Percentiles rank a stretch among this genome's conserved stretches.
Conservation (phyloP, 805 yeast genomes). For the Cyberlindnera mississippiensis region DNA sequence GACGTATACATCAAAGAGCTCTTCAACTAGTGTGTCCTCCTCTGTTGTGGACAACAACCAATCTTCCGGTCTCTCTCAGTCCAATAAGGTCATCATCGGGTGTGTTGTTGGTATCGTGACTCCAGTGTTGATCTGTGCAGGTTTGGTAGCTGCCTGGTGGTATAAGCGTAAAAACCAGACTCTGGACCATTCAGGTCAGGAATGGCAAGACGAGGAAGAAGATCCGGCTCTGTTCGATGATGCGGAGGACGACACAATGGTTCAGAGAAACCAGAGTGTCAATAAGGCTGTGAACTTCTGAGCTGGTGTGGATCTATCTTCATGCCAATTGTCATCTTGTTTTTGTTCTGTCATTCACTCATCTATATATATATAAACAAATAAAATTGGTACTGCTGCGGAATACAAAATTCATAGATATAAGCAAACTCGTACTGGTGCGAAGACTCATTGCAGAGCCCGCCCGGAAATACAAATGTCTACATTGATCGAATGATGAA, state of each 20-base stretch:
- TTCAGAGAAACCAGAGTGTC: conserved; percentile 13
- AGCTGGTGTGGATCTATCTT: background rate
- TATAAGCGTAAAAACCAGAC: conserved; percentile 15
- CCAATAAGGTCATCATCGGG: conserved; percentile 57
- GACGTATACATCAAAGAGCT: conserved; percentile 10
- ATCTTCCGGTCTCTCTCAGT: conserved; percentile 41
- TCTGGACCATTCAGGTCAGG: conserved; percentile 26
- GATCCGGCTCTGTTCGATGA: conserved; percentile 8
- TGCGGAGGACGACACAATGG: conserved; percentile 11
- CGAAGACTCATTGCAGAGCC: too few relatives aligned
- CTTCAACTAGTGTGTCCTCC: conserved; percentile 18
- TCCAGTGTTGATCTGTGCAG: conserved; percentile 39
- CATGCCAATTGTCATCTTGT: too few relatives aligned
- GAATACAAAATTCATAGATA: too few relatives aligned
- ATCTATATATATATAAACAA: background rate
- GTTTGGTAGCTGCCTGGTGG: conserved; percentile 16
- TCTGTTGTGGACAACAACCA: conserved; percentile 16
- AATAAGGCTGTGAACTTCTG: conserved; percentile 26
- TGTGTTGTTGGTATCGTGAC: conserved; percentile 71
- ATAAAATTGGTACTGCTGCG: too few relatives aligned
- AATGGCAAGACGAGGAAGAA: conserved; percentile 24
- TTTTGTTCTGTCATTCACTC: too few relatives aligned
- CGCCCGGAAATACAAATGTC: too few relatives aligned
- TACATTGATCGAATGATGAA: too few relatives aligned
- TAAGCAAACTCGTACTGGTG: too few relatives aligned